These are phyloP conservation scores for Colletotrichum trifolii DNA, from an alignment of 2,329 filamentous ascomycete species.

Conservation along the genomic window DNA sequence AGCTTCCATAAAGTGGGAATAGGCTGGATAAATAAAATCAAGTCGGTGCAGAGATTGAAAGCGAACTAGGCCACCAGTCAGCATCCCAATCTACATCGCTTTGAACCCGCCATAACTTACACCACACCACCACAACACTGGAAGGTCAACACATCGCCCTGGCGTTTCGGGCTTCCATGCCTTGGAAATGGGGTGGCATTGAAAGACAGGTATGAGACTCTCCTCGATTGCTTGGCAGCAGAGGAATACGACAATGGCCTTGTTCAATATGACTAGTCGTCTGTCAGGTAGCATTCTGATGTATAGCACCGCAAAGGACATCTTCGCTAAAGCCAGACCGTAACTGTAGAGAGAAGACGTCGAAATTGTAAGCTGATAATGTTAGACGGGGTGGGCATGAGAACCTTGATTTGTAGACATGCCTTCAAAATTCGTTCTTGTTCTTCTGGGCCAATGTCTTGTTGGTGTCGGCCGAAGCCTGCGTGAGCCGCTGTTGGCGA, in stretches of 20 bases:
- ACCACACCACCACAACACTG: constrained; percentile 46
- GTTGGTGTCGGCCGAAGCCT: constrained; percentile 14
- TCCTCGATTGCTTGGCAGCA: constrained; percentile 45
- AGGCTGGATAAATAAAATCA: constrained; percentile 50
- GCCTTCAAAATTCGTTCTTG: constrained; percentile 19
- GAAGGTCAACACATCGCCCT: constrained; percentile 43
- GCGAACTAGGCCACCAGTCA: constrained; percentile 37
- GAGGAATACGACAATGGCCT: constrained; percentile 42
- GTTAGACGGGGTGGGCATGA: background rate
- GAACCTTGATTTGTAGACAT: too few species aligned
- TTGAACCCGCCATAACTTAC: constrained; percentile 39
- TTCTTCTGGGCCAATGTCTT: background rate
- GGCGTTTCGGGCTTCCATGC: constrained; percentile 40
- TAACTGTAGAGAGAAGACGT: constrained; percentile 45
- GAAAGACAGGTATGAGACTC: constrained; percentile 42
- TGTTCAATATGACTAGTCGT: constrained; percentile 43
- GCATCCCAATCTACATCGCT: background rate
- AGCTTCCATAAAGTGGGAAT: constrained; percentile 48
- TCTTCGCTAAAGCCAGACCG: constrained; percentile 44
- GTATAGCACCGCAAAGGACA: constrained; percentile 47
- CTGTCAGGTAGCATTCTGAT: constrained; percentile 44
- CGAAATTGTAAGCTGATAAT: constrained; percentile 31
- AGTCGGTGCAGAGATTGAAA: constrained; percentile 49
- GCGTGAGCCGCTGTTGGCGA: constrained; percentile 4
- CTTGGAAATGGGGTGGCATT: constrained; percentile 43